phyloP scores from a whole-genome alignment of 2,329 filamentous ascomycete species.

The Epichloe baconii region DNA sequence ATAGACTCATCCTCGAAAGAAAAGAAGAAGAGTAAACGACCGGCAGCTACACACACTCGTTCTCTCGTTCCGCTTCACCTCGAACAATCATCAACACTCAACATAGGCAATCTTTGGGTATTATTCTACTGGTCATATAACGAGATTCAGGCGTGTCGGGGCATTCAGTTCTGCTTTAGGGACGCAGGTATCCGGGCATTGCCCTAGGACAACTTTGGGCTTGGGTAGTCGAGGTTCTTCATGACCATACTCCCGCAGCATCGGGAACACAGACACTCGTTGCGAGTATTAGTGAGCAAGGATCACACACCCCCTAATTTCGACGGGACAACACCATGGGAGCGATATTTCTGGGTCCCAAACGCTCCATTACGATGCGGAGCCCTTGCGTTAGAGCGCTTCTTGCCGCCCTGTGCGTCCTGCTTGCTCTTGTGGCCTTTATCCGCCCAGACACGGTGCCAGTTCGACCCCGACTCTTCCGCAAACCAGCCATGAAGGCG shows the following conservation, averaged over 20 bases:
- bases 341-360: conserved; percentile 23
- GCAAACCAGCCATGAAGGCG: conserved; percentile 18
- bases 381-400: conserved; percentile 34
- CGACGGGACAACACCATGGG: conserved; percentile 15
- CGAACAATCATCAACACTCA: not conserved
- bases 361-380: conserved; percentile 34
- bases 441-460: conserved; percentile 29
- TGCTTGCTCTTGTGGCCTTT: conserved; percentile 28
- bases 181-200: too few relatives aligned
- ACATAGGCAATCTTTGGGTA: too few relatives aligned
- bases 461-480: conserved; percentile 27
- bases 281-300: too few relatives aligned
- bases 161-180: too few relatives aligned
- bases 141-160: too few relatives aligned
- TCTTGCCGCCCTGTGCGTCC: conserved; percentile 28
- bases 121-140: too few relatives aligned
- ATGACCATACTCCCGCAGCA: too few relatives aligned
- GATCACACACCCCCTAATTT: too few relatives aligned
- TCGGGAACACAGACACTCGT: too few relatives aligned
- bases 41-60: too few relatives aligned
- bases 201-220: too few relatives aligned
- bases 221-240: too few relatives aligned
- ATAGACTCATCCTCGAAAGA: not conserved
- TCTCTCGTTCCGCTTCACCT: not conserved
- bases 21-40: not conserved